A percentile compares a stretch with the other conserved stretches of the same genome.
Conservation (phyloP, 176 grass and related monocot species). For the Avena insularis region DNA sequence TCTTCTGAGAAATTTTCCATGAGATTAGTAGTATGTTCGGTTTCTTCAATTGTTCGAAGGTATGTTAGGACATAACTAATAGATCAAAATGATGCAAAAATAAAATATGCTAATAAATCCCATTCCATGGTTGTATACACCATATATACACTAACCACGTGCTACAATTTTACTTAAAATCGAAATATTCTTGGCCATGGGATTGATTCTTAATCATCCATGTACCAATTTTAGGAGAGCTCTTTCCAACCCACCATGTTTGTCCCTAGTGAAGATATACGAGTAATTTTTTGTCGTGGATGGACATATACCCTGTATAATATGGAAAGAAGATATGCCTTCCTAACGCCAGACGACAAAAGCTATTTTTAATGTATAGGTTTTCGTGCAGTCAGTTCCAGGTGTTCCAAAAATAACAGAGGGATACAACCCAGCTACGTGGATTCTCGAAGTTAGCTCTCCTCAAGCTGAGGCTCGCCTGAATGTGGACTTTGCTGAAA, state of each 20-base stretch:
- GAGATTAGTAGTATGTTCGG: background rate
- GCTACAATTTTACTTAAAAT: background rate
- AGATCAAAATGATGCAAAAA: background rate
- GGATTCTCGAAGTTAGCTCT: slow-evolving; percentile 77
- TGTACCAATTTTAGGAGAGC: background rate
- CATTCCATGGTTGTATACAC: background rate
- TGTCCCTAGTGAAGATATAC: background rate
- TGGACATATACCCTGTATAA: background rate
- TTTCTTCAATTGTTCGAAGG: background rate
- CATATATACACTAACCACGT: background rate
- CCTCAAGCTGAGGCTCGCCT: slow-evolving; percentile 51
- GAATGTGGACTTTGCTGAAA: slow-evolving; percentile 65
- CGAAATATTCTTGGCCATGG: background rate
- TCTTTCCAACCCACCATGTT: background rate
- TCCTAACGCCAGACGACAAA: background rate
- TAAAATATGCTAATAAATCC: background rate
- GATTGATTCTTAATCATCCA: background rate
- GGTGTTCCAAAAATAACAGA: slow-evolving; percentile 65
- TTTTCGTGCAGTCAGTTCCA: slow-evolving; percentile 64
- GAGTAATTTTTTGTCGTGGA: background rate
- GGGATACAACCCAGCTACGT: slow-evolving; percentile 76
- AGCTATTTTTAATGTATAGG: background rate
- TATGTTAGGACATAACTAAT: background rate
- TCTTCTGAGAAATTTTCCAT: background rate
- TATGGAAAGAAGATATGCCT: background rate